Percentiles rank a stretch among this genome's conserved stretches.
phyloP scores from a whole-genome alignment of 805 yeast genomes.

The Sungouiella thailandica region DNA sequence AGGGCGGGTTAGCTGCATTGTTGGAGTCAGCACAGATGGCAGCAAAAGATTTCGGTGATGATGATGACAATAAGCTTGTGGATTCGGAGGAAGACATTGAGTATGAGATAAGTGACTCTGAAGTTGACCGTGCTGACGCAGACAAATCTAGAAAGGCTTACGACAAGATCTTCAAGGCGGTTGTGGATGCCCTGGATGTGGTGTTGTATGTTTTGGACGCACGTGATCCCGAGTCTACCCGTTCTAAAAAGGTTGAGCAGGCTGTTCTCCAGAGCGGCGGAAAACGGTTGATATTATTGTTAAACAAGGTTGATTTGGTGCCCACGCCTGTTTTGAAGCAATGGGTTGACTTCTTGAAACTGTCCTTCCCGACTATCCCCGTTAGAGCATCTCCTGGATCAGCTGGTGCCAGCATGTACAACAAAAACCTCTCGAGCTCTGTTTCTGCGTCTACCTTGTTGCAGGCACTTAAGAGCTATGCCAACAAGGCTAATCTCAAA shows the following conservation, averaged over 20 bases:
- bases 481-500: slow-evolving; percentile 77
- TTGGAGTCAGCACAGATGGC: slow-evolving; percentile 88
- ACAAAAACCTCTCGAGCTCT: slow-evolving; percentile 66
- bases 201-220: slow-evolving; percentile 93
- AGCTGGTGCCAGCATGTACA: slow-evolving; percentile 60
- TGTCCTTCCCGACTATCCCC: slow-evolving; percentile 89
- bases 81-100: slow-evolving; percentile 38
- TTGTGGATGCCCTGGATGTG: slow-evolving; percentile 89
- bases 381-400: slow-evolving; percentile 76
- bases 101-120: slow-evolving; percentile 38
- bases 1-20: slow-evolving; percentile 71
- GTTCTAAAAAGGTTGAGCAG: slow-evolving; percentile 88
- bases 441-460: slow-evolving; percentile 71
- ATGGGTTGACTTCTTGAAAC: slow-evolving; percentile 77
- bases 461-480: slow-evolving; percentile 79
- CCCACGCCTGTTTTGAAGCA: slow-evolving; percentile 79
- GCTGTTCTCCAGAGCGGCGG: slow-evolving; percentile 75
- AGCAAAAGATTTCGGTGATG: slow-evolving; percentile 68
- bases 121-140: slow-evolving; percentile 42
- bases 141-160: slow-evolving; percentile 85
- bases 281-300: slow-evolving; percentile 77
- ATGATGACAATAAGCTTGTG: slow-evolving; percentile 23
- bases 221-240: slow-evolving; percentile 92
- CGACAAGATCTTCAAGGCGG: slow-evolving; percentile 90
- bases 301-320: slow-evolving; percentile 89